Percentiles rank a stretch among this genome's conserved stretches.
Evolutionary conservation across 495 filamentous ascomycete genomes (phyloP).

Genomic region (Penicillium nucicola): DNA sequence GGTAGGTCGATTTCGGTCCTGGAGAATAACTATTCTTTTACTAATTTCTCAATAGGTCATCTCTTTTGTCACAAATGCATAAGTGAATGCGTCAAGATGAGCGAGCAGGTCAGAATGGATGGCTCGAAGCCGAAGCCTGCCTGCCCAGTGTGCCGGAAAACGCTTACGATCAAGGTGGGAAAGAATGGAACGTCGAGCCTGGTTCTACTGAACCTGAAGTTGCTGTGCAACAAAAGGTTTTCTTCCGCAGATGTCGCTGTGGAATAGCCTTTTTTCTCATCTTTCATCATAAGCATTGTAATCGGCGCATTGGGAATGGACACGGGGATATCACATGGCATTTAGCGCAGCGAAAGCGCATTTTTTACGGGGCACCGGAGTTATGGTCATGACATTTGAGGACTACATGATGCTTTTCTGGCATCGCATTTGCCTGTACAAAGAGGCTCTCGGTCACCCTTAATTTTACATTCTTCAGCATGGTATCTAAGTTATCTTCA

Average conservation of each 20-base stretch:
- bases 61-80: slow-evolving; percentile 84
- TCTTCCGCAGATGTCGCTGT: neutral
- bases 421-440: too few species aligned
- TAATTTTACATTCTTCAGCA: too few species aligned
- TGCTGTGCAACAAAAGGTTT: slow-evolving; percentile 41
- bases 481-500: too few species aligned
- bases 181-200: slow-evolving; percentile 30
- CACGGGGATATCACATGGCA: neutral
- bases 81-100: slow-evolving; percentile 66
- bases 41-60: slow-evolving; percentile 56
- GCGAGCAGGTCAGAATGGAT: slow-evolving; percentile 35
- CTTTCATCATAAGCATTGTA: neutral
- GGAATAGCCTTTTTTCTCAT: neutral
- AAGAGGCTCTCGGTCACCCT: too few species aligned
- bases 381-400: too few species aligned
- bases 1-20: slow-evolving; percentile 53
- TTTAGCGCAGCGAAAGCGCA: neutral
- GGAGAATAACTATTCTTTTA: neutral
- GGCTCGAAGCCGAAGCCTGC: slow-evolving; percentile 30
- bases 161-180: slow-evolving; percentile 29
- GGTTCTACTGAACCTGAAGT: slow-evolving; percentile 59
- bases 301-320: neutral
- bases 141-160: slow-evolving; percentile 49
- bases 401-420: too few species aligned
- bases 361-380: too few species aligned